These are phyloP conservation scores for Schoenoplectus triqueter DNA, from an alignment of 202 grass and related monocot genomes.

Conservation along the genomic window DNA sequence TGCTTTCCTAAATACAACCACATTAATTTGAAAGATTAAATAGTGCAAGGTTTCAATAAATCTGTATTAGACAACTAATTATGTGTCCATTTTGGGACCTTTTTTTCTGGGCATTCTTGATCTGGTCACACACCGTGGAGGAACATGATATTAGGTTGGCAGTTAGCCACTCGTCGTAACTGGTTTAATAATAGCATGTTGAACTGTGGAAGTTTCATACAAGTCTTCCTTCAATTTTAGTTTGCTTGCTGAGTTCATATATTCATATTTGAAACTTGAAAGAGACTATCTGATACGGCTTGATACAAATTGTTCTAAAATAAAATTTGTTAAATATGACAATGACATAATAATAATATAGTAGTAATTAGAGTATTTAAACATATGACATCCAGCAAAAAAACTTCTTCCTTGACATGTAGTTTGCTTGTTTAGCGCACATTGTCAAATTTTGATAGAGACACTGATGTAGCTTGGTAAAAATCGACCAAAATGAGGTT, in stretches of 20 bases:
- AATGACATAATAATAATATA: not conserved
- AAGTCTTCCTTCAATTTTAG: not conserved
- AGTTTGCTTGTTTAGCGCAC: not conserved
- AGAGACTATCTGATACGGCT: not conserved
- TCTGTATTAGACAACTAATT: not conserved
- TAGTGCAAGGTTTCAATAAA: not conserved
- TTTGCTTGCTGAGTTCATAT: not conserved
- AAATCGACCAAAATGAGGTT: not conserved
- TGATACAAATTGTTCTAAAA: no score
- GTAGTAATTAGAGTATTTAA: not conserved
- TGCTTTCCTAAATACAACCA: slow-evolving; percentile 1
- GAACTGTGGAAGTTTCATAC: slow-evolving; percentile 25
- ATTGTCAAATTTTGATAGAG: not conserved
- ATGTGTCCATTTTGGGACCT: not conserved
- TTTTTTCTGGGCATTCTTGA: not conserved
- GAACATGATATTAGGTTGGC: not conserved
- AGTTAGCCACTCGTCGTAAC: not conserved
- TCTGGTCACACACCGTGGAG: not conserved
- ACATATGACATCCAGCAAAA: slow-evolving; percentile 8
- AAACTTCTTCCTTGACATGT: not conserved
- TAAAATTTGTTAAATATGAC: not conserved
- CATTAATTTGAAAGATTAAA: not conserved
- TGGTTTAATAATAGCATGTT: slow-evolving; percentile 8
- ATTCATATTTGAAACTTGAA: not conserved
- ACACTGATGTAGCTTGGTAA: not conserved